Evolutionary conservation across 129 eudicot genomes (phyloP).

Genomic region (Flaveria sonorensis): DNA sequence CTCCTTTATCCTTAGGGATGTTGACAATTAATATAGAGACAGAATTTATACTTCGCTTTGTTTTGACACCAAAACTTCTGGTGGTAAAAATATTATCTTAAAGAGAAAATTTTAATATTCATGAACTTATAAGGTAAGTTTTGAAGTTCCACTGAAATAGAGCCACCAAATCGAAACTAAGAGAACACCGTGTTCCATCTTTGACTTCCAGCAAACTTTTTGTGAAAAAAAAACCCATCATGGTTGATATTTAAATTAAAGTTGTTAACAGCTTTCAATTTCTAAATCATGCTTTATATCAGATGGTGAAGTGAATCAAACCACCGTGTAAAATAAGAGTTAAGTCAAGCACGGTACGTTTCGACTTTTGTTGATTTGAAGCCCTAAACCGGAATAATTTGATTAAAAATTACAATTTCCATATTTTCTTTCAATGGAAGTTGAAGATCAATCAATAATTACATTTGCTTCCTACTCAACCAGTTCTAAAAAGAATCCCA

Average conservation of each 20-base stretch:
- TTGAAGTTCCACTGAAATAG: background rate
- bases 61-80: background rate
- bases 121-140: background rate
- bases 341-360: background rate
- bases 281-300: too few relatives aligned
- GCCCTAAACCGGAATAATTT: constrained; percentile 11
- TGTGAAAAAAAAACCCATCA: background rate
- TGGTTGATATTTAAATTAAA: too few relatives aligned
- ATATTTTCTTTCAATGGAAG: background rate
- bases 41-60: background rate
- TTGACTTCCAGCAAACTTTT: background rate
- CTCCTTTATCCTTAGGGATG: too few relatives aligned
- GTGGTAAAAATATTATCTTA: background rate
- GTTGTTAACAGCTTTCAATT: too few relatives aligned
- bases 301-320: too few relatives aligned
- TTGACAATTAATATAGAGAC: too few relatives aligned
- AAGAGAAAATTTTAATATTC: background rate
- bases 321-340: too few relatives aligned
- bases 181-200: background rate
- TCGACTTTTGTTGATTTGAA: background rate
- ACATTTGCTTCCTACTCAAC: constrained; percentile 19
- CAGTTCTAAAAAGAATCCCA: constrained; percentile 29
- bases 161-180: background rate
- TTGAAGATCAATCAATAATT: background rate
- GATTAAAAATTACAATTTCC: background rate